Evolutionary conservation across 805 yeast genomes (phyloP).

Genomic region (Candida tibetensis): DNA sequence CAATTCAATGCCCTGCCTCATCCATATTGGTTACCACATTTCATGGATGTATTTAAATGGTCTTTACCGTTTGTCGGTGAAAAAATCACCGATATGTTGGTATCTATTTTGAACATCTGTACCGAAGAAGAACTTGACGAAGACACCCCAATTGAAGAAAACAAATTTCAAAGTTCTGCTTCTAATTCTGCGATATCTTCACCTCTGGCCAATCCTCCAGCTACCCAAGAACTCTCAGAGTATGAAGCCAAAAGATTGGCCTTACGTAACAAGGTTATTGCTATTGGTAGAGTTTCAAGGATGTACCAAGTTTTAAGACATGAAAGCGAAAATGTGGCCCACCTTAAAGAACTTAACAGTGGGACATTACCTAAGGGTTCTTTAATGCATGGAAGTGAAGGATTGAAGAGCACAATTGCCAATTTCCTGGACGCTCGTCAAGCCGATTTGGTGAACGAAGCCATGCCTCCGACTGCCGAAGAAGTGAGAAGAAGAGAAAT

Average conservation of each 20-base stretch:
- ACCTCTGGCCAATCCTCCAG: slow-evolving; percentile 9
- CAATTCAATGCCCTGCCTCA: slow-evolving; percentile 92
- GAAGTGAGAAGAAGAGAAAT: slow-evolving; percentile 48
- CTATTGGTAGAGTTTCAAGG: slow-evolving; percentile 93
- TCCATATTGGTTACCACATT: slow-evolving; percentile 95
- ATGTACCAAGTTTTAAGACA: slow-evolving; percentile 87
- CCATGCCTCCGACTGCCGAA: slow-evolving; percentile 76
- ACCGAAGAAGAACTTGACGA: slow-evolving; percentile 91
- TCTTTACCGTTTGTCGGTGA: slow-evolving; percentile 96
- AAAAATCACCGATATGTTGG: slow-evolving; percentile 89
- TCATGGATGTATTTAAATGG: slow-evolving; percentile 98
- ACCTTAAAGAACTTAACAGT: slow-evolving; percentile 67
- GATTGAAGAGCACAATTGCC: slow-evolving; percentile 62
- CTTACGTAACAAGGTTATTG: slow-evolving; percentile 82
- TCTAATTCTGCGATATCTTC: slow-evolving; percentile 25
- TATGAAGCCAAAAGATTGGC: slow-evolving; percentile 45
- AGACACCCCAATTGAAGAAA: slow-evolving; percentile 54
- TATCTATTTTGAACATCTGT: slow-evolving; percentile 86
- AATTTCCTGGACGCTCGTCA: slow-evolving; percentile 80
- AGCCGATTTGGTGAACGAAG: slow-evolving; percentile 82
- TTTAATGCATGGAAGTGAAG: slow-evolving; percentile 77
- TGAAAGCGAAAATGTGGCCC: slow-evolving; percentile 82
- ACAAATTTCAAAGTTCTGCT: slow-evolving; percentile 11
- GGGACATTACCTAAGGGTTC: slow-evolving; percentile 87
- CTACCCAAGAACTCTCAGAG: slow-evolving; percentile 15